Conservation (phyloP, 208 protist genomes). For the Crithidia bombi region DNA sequence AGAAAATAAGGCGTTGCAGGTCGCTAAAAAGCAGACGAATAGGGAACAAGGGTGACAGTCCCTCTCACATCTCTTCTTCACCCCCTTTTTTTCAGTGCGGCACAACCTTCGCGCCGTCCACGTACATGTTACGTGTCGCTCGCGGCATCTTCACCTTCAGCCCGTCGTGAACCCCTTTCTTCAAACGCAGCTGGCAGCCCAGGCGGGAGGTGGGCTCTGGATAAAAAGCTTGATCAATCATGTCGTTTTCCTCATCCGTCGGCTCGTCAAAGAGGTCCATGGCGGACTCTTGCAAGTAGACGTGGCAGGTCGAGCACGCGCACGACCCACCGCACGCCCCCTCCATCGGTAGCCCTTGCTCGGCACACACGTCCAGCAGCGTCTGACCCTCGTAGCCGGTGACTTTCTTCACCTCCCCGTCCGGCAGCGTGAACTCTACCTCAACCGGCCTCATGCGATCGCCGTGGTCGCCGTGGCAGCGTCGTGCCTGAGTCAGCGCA, state of each 20-base stretch:
- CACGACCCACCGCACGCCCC: conserved; percentile 96
- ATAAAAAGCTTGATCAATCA: conserved; percentile 92
- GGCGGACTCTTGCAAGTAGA: conserved; percentile 88
- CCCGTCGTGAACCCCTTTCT: conserved; percentile 76
- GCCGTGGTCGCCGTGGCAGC: conserved; percentile 69
- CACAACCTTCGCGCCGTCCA: conserved; percentile 83
- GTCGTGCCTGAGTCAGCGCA: conserved; percentile 24
- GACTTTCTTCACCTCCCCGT: conserved; percentile 61
- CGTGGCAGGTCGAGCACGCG: conserved; percentile 98
- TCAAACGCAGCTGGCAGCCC: conserved; percentile 85
- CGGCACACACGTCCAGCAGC: conserved; percentile 94
- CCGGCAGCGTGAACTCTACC: conserved; percentile 61
- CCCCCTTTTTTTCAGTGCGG: conserved; percentile 75
- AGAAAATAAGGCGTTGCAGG: too few species aligned
- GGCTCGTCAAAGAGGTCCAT: conserved; percentile 92
- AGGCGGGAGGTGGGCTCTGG: conserved; percentile 84
- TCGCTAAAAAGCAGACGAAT: too few species aligned
- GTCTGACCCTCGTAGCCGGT: conserved; percentile 91
- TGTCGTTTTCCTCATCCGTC: conserved; percentile 95
- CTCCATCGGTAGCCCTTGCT: conserved; percentile 95
- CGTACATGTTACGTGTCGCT: conserved; percentile 93
- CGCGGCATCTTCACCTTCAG: conserved; percentile 78
- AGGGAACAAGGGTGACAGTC: too few species aligned
- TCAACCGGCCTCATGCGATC: conserved; percentile 63
- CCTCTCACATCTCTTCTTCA: too few species aligned